phyloP scores from a whole-genome alignment of 495 filamentous ascomycete genomes.

The Aspergillus funiculosus region DNA sequence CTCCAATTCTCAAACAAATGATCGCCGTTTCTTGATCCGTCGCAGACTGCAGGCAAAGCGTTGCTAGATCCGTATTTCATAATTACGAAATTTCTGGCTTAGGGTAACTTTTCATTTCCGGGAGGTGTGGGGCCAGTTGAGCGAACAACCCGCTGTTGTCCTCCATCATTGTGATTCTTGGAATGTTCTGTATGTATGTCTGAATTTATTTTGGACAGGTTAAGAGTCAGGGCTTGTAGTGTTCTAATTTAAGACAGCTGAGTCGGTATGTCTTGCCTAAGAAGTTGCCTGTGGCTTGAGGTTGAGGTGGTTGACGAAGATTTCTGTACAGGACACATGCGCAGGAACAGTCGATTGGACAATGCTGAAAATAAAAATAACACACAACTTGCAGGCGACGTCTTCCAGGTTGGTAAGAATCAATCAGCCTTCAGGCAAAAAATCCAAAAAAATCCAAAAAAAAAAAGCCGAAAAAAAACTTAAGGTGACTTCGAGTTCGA shows the following conservation, averaged over 20 bases:
- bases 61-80: background rate
- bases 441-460: background rate
- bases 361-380: too few relatives aligned
- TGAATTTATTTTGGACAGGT: slow-evolving; percentile 5
- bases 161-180: slow-evolving; percentile 5
- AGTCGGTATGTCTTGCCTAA: too few relatives aligned
- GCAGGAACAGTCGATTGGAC: too few relatives aligned
- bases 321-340: too few relatives aligned
- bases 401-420: too few relatives aligned
- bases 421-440: background rate
- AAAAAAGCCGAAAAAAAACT: too few relatives aligned
- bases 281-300: too few relatives aligned
- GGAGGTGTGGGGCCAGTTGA: background rate
- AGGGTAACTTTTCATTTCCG: background rate
- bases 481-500: slow-evolving; percentile 10
- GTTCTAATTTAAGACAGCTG: too few relatives aligned
- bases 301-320: too few relatives aligned
- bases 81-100: slow-evolving; percentile 1
- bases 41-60: slow-evolving; percentile 10
- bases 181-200: slow-evolving; percentile 14
- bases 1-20: slow-evolving; percentile 13
- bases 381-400: too few relatives aligned
- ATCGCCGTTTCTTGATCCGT: slow-evolving; percentile 4
- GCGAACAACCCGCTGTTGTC: background rate
- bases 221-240: background rate